These are phyloP conservation scores for Sordariomycetes sp. DNA, from an alignment of 2,329 filamentous ascomycete species.

Conservation along the genomic window DNA sequence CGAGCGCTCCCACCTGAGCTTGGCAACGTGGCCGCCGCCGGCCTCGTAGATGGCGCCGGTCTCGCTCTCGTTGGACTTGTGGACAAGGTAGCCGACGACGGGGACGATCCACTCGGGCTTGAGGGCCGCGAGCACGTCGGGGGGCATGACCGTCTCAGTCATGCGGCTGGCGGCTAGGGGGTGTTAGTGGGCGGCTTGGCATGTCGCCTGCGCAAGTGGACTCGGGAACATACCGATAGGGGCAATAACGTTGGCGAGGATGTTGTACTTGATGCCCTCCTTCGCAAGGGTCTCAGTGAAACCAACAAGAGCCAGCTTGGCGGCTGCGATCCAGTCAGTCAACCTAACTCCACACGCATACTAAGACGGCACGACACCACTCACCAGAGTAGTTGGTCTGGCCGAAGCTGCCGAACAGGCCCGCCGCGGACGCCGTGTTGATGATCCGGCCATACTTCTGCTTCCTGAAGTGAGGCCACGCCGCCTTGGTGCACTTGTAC, in stretches of 20 bases:
- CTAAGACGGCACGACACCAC: slow-evolving; percentile 8
- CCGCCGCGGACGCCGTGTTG: slow-evolving; percentile 92
- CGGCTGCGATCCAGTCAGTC: slow-evolving; percentile 35
- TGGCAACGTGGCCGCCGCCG: slow-evolving; percentile 83
- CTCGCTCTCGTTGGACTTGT: slow-evolving; percentile 72
- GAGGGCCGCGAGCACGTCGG: slow-evolving; percentile 73
- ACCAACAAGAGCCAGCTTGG: slow-evolving; percentile 88
- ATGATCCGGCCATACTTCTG: slow-evolving; percentile 97
- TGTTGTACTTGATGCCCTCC: slow-evolving; percentile 97
- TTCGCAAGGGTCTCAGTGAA: slow-evolving; percentile 98
- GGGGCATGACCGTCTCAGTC: slow-evolving; percentile 91
- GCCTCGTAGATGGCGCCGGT: slow-evolving; percentile 87
- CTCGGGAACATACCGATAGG: slow-evolving; percentile 45
- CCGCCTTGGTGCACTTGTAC: slow-evolving; percentile 89
- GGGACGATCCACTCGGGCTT: slow-evolving; percentile 95
- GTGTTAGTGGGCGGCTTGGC: not conserved
- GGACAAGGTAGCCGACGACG: slow-evolving; percentile 75
- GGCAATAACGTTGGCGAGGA: slow-evolving; percentile 86
- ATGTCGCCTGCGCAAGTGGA: not conserved
- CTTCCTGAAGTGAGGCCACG: slow-evolving; percentile 96
- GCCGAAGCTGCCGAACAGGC: slow-evolving; percentile 89
- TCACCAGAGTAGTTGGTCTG: slow-evolving; percentile 85
- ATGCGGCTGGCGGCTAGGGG: slow-evolving; percentile 71
- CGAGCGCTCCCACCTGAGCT: slow-evolving; percentile 90
- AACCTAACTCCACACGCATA: not conserved